Conservation (phyloP, 306 rosid species). For the Dalbergia oliveri region DNA sequence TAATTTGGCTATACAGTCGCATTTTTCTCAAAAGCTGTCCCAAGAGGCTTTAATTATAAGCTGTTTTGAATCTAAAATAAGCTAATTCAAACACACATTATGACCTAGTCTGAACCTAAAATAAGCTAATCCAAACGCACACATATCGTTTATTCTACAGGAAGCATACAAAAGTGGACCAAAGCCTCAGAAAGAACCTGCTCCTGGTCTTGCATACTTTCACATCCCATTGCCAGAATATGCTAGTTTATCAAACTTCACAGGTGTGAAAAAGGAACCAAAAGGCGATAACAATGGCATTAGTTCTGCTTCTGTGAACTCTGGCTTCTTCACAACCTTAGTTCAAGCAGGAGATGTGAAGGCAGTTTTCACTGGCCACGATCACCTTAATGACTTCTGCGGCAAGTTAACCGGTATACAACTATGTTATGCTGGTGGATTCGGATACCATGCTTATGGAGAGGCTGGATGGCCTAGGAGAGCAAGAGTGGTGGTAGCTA, state of each 20-base stretch:
- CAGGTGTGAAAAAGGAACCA: slow-evolving; percentile 73
- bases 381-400: slow-evolving; percentile 92
- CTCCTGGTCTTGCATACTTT: slow-evolving; percentile 87
- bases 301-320: slow-evolving; percentile 88
- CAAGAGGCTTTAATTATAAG: no score
- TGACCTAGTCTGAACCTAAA: no score
- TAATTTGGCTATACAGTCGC: no score
- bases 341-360: slow-evolving; percentile 88
- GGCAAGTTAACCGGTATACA: slow-evolving; percentile 70
- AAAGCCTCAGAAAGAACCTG: slow-evolving; percentile 69
- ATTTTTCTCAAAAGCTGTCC: no score
- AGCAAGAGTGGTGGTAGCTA: slow-evolving; percentile 81
- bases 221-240: slow-evolving; percentile 95
- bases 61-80: no score
- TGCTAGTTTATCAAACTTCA: slow-evolving; percentile 71
- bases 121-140: no score
- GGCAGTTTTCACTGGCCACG: slow-evolving; percentile 90
- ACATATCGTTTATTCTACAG: slow-evolving; percentile 50
- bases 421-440: slow-evolving; percentile 91
- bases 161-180: slow-evolving; percentile 66
- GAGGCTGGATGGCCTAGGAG: slow-evolving; percentile 95
- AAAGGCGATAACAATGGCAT: slow-evolving; percentile 48
- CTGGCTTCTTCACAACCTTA: slow-evolving; percentile 92
- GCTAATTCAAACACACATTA: no score
- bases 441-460: slow-evolving; percentile 97